Evolutionary conservation across 75 land plant genomes (phyloP).

Genomic region (Pinus albicaulis): DNA sequence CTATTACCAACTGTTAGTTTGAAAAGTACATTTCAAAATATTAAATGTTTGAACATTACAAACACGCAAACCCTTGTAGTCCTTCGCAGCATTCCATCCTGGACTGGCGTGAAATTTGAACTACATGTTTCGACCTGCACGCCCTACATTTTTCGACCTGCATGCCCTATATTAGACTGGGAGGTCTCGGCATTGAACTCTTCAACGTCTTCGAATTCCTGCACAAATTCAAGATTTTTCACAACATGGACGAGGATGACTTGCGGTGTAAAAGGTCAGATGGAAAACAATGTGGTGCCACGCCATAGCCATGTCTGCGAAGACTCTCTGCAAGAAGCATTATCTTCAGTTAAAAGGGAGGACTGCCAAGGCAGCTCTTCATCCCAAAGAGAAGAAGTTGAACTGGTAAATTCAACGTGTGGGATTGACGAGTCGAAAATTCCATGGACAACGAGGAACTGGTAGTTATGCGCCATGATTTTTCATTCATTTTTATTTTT

Average conservation of each 20-base stretch:
- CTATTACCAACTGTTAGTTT: no score
- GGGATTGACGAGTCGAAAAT: not conserved
- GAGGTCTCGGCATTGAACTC: not conserved
- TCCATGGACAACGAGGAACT: no score
- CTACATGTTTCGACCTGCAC: not conserved
- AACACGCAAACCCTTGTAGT: no score
- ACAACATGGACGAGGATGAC: slow-evolving; percentile 8
- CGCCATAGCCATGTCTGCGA: slow-evolving; percentile 14
- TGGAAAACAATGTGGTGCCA: slow-evolving; percentile 23
- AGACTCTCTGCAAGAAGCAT: slow-evolving; percentile 20
- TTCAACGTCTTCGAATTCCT: not conserved
- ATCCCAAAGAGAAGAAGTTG: slow-evolving; percentile 3
- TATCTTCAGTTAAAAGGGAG: slow-evolving; percentile 15
- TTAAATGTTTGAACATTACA: no score
- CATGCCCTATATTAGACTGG: not conserved
- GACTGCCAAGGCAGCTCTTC: slow-evolving; percentile 11
- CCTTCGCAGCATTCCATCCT: not conserved
- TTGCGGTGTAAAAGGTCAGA: slow-evolving; percentile 23
- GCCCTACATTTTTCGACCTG: no score
- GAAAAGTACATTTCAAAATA: no score
- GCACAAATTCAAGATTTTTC: not conserved
- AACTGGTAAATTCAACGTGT: no score
- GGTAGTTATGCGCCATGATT: no score
- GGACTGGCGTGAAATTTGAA: not conserved
- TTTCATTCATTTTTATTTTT: no score